Evolutionary conservation across 2,329 filamentous ascomycete species (phyloP), one percentile per base, ranked within the genome.

Genomic region (Teratosphaeria pseudoeucalypti): DNA sequence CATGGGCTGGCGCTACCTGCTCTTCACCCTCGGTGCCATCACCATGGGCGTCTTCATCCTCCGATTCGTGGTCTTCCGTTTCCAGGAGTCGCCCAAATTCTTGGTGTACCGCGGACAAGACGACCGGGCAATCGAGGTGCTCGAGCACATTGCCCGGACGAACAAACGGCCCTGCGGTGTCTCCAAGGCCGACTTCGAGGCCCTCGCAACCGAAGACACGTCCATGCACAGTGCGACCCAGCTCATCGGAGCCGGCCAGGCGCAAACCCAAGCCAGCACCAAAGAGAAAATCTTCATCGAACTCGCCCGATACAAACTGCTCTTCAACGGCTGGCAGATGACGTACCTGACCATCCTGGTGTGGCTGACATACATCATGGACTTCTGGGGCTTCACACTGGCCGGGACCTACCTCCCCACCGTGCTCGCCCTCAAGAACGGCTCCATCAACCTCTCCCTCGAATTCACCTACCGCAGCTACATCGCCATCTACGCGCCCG

Each of bases 61-160:
- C 1, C 80, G 83, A 23, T 75, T 84, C 43, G 77, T 80, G 1
- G 66, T 85, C 43, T 79, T 85, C 64, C 73, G 74, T 4, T 79
- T 85, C 54, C 77, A 77, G 61, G 82, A 85, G 64, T 84, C 82
- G 1, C 83, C 83, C 0, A 85, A 85, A 65, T 85, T 81, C 63
- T 74, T 83, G 6, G 72, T 85, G 7, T 79, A 78, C 52, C 73
- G 76, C 12, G 82, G 82, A 10, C 70, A 76, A 27, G 82, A 85
- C 56, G 77, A 72, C 2, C 74, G 79, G 60, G 77, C 83, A 0
- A 76, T 84, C 53, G 67, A 68, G 32, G 76, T 77, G 1, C 67
- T 79, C 14, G 67, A 77, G 27, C 68, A 75, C 37, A 73, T 79
- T n/a, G 74, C 77, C 5, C 71, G 73, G 47, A 72, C 74, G 66